Evolutionary conservation across 495 filamentous ascomycete species (phyloP), one percentile per base, ranked within the genome.

Genomic region (Penicillium lagena): DNA sequence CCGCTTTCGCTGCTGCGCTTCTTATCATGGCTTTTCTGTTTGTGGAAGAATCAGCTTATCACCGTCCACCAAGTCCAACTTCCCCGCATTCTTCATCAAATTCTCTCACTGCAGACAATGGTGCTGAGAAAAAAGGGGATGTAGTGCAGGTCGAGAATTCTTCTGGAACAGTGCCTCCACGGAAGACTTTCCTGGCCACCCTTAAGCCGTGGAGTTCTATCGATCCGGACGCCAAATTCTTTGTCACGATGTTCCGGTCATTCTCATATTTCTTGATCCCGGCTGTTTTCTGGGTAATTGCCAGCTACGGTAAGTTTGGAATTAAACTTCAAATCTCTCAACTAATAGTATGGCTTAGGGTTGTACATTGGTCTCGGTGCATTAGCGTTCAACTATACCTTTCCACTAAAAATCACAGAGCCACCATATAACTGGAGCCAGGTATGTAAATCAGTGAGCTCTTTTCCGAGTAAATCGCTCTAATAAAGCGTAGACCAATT

Each of bases 21-120:
- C 54, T 82, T 8, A 62, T 84, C 37, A 55, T 78, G 9, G 76
- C 78, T 4, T 82, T 83, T 56, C 62, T 82, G 47, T 72, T 81
- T 43, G 78, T 80, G 6, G 79, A 83, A 48, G 80, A 84, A 55
- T 80, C 80, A 0, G 58, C 67, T 1, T 84, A 80, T 54, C 63
- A 79, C 39, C 71, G 79, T 12, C 43, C 59, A 1, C 47, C 51
- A 12, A 50, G 37, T 0, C 34, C 41, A 0, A 37, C 56, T 0
- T 39, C 37, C 3, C 35, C 37, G 17, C 10, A 38, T 33, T 31
- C 32, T n/a, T 39, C 22, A 17, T 32, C 40, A 2, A 6, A 43
- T 9, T 39, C 43, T 7, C 12, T 38, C 8, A 31, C 34, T 3
- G 15, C 14, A 0, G 40, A 27, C 29, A 27, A 30, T 9, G 27